Conservation (phyloP, 768 basidiomycete species). For the Rhodotorula sphaerocarpa region DNA sequence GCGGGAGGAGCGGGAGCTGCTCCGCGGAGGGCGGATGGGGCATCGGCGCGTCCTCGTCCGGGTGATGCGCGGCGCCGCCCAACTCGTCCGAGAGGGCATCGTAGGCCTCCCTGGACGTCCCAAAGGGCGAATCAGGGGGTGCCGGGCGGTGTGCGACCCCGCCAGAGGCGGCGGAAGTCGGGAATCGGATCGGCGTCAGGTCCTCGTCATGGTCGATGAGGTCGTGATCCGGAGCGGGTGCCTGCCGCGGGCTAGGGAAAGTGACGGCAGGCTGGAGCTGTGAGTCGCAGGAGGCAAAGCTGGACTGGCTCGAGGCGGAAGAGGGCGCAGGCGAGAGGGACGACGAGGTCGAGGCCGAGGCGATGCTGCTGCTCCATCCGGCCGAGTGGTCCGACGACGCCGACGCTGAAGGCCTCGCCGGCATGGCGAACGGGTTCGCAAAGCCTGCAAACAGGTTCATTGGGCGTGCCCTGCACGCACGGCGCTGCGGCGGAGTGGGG, state of each 20-base stretch:
- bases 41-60: no score
- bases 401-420: slow-evolving; percentile 7
- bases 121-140: neutral
- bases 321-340: slow-evolving; percentile 4
- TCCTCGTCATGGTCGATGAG: neutral
- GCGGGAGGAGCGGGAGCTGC: neutral
- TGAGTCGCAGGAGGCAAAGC: slow-evolving; percentile 14
- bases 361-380: slow-evolving; percentile 9
- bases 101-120: neutral
- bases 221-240: neutral
- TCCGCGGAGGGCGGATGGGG: neutral
- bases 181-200: neutral
- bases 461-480: no score
- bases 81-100: neutral
- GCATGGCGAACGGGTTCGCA: neutral
- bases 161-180: slow-evolving; percentile 4
- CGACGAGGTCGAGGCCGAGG: slow-evolving; percentile 5
- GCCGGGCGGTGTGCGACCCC: slow-evolving; percentile 6
- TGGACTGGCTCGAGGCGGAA: slow-evolving; percentile 19
- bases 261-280: slow-evolving; percentile 7
- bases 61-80: neutral
- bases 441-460: no score
- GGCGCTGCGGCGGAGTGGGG: no score
- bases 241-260: neutral
- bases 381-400: slow-evolving; percentile 20